Base-by-base conservation (phyloP, 257 asterid genomes). In the Verbascum thapsus region DNA sequence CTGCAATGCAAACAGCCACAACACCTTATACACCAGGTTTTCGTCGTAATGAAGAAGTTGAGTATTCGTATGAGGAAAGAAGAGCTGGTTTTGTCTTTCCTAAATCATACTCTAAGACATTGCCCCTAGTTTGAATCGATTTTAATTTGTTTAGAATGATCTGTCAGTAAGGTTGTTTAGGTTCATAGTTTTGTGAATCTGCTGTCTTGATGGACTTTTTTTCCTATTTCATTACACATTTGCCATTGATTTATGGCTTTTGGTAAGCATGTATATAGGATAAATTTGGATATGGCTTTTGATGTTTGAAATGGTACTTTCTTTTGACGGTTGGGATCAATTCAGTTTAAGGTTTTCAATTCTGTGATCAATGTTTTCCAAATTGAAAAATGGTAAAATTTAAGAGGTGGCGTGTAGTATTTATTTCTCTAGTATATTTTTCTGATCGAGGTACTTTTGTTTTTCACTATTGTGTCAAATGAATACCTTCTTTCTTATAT, bases 11-110 rank as follows among this genome's bases (percentile, higher is more conserved):
- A 35, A 76, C 78, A 10, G 78, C 82, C 17, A 69, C 42, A 42
- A 76, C 86, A 20, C 85, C 86, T 44, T 74, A 45, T 43, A 72
- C 79, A 13, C 79, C 73, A 6, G 56, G 76, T 0, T 4, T 51
- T 13, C 51, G 58, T 13, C 69, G 66, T 18, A 10, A 35, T 17
- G 47, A 23, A 47, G 78, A 68, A 19, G 23, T 73, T 3, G 81
- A 78, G 58, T 78, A 77, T 63, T 92, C 98, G 1, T 85, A 53
- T 9, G 97, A 92, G 82, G 95, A 87, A 75, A 87, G 67, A 74
- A 64, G 95, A 75, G 91, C 91, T 7, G 89, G 95, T 30, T 85
- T 78, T 42, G 44, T 62, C 35, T 52, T 66, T 53, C 70, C 78
- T 8, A 48, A 58, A 35, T 52, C 62, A 39, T 66, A 56, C 65